A percentile compares a stretch with the other conserved stretches of the same genome.
phyloP scores from a whole-genome alignment of 371 early-diverging fungal genomes.

The Entomophthora muscae region DNA sequence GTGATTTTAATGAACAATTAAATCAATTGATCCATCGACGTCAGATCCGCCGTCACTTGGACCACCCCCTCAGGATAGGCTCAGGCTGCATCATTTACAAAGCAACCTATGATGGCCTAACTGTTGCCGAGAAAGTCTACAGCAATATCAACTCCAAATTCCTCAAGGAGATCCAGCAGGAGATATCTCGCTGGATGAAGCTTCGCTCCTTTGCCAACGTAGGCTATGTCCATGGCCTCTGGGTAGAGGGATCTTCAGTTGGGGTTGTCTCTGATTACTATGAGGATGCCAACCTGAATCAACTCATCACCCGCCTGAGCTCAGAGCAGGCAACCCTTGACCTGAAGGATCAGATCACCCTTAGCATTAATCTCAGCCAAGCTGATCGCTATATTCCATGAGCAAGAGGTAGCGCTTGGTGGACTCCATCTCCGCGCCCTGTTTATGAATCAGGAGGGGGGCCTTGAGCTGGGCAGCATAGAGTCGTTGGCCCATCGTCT shows the following conservation, averaged over 20 bases:
- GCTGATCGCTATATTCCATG: neutral
- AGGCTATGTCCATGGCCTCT: conserved; percentile 3
- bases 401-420: neutral
- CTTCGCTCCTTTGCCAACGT: neutral
- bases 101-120: conserved; percentile 1
- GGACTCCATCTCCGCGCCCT: neutral
- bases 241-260: conserved; percentile 6
- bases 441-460: neutral
- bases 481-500: neutral
- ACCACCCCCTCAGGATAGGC: neutral
- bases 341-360: neutral
- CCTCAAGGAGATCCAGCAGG: conserved; percentile 4
- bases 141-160: neutral
- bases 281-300: conserved; percentile 2
- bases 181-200: neutral
- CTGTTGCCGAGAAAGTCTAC: conserved; percentile 8
- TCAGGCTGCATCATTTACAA: conserved; percentile 2
- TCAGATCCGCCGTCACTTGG: neutral
- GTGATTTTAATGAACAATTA: neutral
- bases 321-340: neutral
- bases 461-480: conserved; percentile 1
- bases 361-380: neutral
- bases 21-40: neutral
- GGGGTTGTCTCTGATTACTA: conserved; percentile 6
- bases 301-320: neutral